Base-by-base conservation (phyloP, 441 rosid genomes). In the Gossypium trilobum region DNA sequence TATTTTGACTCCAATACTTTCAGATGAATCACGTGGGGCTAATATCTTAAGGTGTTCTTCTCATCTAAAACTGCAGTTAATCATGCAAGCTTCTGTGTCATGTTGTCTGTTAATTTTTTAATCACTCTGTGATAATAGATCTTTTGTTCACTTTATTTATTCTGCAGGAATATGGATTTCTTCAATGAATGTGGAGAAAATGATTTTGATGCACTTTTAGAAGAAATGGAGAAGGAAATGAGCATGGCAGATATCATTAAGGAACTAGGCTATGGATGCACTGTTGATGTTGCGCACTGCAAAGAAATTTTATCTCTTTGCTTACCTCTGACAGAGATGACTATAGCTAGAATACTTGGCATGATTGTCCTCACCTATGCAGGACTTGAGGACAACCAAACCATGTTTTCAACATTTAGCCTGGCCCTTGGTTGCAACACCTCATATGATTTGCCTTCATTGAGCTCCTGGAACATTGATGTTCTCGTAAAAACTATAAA, bases 261-360 rank as follows among this genome's bases (percentile, higher is more conserved):
- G 85, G 98, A 95, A 77, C 78, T 95, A 76, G 99, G 99, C 73
- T 91, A 85, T 82, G 97, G 92, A 62, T 87, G 95, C 87, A 91
- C 98, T 3, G 82, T 83, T 82, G 95, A 88, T 81, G 82, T 78
- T 72, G 63, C 80, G 44, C 96, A 84, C 51, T 95, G 97, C 84
- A 85, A 80, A 78, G 91, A 95, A 74, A 87, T 93, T 74, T 83
- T 95, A 71, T 87, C 99, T 73, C 84, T 76, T 57, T 90, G 92
- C 70, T 72, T 77, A 51, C 97, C 99, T 0, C 61, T 95, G 79
- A 83, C 81, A 11, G 99, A 92, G 84, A 80, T 79, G 66, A 86
- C 91, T 14, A 77, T 95, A 58, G 76, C 99, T 13, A 91, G 74
- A 85, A 79, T 95, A 80, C 83, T 92, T 42, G 91, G 91, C 73